Base-by-base conservation (phyloP, 1,139 yeast species). In the Geotrichum australiense region DNA sequence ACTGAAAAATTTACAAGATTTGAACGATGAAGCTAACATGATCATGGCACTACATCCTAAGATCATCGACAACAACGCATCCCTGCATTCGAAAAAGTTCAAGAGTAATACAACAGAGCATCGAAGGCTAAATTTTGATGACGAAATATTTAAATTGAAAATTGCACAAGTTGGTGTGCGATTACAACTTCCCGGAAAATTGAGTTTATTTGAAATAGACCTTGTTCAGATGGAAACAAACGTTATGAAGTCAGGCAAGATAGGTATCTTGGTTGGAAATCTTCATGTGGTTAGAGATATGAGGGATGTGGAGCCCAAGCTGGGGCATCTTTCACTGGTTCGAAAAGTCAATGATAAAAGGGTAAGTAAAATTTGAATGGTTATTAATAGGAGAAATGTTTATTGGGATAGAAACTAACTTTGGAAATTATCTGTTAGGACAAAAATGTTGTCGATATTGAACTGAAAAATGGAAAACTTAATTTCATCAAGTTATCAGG, bases 161-260 rank as follows among this genome's bases (percentile, higher is more conserved):
- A 22, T 42, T 14, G 16, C 41, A 5, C 35, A 25, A 15, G n/a
- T 42, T 7, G 32, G 36, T 1, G 5, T 25, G n/a, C 43, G 34
- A 22, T 4, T 51, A 6, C 29, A 18, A 7, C 36, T 45, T n/a
- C 35, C 43, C 0, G 49, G 41, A 4, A 32, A 39, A n/a, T 23
- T 54, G 22, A 56, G 57, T 2, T 31, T 25, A 10, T 41, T 54
- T 31, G 48, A 52, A 25, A 28, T 53, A 30, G 65, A 63, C 15
- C 53, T 57, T 35, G 61, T 58, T 16, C 55, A 58, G n/a, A 47
- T 56, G 18, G 56, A n/a, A 34, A 31, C 40, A 3, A 30, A 32
- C 24, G n/a, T 36, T 2, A 20, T 26, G 14, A 20, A 21, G 2
- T 41, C 43, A 5, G 43, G 43, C 8, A 26, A 22, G 22, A 20